Percentiles rank a stretch among this genome's conserved stretches.
phyloP scores from a whole-genome alignment of 2,329 filamentous ascomycete genomes.

The Lizonia empirigonia region DNA sequence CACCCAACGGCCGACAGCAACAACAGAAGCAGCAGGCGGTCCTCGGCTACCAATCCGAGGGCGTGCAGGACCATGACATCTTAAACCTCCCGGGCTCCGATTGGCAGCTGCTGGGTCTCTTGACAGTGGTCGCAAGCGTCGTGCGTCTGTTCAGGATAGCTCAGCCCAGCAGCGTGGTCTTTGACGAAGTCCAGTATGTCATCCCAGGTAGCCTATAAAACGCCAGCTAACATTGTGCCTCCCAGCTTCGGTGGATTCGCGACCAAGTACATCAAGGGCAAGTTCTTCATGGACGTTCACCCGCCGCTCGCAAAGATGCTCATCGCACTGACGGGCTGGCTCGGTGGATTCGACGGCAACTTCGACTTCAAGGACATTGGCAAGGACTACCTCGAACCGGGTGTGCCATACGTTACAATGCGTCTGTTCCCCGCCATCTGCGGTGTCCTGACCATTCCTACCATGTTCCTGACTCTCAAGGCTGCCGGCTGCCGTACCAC shows the following conservation, averaged over 20 bases:
- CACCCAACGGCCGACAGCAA: constrained; percentile 32
- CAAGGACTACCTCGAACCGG: constrained; percentile 95
- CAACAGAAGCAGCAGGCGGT: constrained; percentile 41
- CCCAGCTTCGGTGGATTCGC: constrained; percentile 96
- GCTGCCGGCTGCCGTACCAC: constrained; percentile 85
- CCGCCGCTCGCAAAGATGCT: constrained; percentile 95
- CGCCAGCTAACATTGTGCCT: constrained; percentile 26
- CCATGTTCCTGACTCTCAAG: constrained; percentile 94
- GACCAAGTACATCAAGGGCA: constrained; percentile 98
- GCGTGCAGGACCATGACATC: constrained; percentile 88
- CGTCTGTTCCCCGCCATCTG: constrained; percentile 88
- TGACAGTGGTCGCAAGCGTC: constrained; percentile 76
- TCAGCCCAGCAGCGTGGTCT: constrained; percentile 93
- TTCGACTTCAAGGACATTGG: constrained; percentile 99
- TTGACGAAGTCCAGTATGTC: constrained; percentile 97
- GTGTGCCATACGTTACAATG: constrained; percentile 97
- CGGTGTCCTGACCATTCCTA: constrained; percentile 85
- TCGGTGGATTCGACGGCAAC: constrained; percentile 91
- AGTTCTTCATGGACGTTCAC: constrained; percentile 99
- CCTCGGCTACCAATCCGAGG: constrained; percentile 73
- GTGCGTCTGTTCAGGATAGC: constrained; percentile 96
- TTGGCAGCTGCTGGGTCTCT: constrained; percentile 73
- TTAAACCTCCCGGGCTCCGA: constrained; percentile 83
- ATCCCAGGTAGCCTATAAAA: constrained; percentile 4
- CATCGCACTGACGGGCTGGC: constrained; percentile 91